These are phyloP conservation scores for Pythium insidiosum DNA, from an alignment of 352 stramenopile genomes.

Conservation along the genomic window DNA sequence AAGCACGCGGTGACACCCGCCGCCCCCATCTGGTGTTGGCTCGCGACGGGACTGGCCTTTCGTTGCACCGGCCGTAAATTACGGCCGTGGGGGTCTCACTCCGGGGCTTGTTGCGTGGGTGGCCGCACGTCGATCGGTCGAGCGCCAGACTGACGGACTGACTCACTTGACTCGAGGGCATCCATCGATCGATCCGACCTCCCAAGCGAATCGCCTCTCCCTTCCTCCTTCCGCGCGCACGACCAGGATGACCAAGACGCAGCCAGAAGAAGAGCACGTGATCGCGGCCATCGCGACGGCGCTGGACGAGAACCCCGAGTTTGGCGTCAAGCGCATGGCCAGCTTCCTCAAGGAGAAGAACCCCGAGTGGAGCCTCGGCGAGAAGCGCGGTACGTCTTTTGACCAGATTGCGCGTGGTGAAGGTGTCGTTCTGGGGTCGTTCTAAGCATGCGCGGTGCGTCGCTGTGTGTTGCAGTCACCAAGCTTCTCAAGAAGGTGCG, in stretches of 20 bases:
- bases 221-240: background rate
- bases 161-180: background rate
- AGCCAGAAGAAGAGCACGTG: constrained; percentile 59
- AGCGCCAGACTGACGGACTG: too few species aligned
- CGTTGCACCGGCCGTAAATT: too few species aligned
- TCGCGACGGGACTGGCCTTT: too few species aligned
- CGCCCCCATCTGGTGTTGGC: too few species aligned
- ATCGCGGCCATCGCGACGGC: constrained; percentile 43
- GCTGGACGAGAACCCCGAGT: constrained; percentile 51
- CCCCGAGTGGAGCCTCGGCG: constrained; percentile 56
- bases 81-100: too few species aligned
- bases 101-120: too few species aligned
- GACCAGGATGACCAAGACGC: constrained; percentile 39
- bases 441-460: too few species aligned
- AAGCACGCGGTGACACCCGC: too few species aligned
- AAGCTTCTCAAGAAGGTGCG: constrained; percentile 72
- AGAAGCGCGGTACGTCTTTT: constrained; percentile 67
- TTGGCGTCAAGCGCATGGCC: constrained; percentile 62
- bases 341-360: constrained; percentile 52
- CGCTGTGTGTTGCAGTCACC: constrained; percentile 36
- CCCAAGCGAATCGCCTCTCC: background rate
- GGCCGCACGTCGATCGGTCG: too few species aligned
- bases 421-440: too few species aligned
- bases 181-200: constrained; percentile 4
- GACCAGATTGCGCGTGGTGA: too few species aligned